Base-by-base conservation (phyloP, 2,329 filamentous ascomycete genomes). In the Alternaria infectoria region DNA sequence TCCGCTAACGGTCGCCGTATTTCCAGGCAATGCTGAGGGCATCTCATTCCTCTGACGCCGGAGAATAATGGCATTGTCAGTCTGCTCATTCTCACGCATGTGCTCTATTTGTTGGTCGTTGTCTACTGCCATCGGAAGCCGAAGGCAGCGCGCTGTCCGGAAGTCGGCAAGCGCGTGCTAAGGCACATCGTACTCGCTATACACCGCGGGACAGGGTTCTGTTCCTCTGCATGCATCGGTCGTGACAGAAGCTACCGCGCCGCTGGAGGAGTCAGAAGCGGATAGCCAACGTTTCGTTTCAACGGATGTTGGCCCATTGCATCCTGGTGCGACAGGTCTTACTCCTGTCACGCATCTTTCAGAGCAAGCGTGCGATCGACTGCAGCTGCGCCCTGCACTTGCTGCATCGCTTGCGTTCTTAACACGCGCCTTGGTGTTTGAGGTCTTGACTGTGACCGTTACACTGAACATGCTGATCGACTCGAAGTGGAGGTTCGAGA, bases 311-410 rank as follows among this genome's bases (percentile, higher is more conserved):
- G 59, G 57, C 69, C 71, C 49, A 36, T 68, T 71, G 60, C 52
- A 71, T 67, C 55, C 64, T 71, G 66, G 71, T 73, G 71, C 67
- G 69, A 72, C 71, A 56, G 21, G 43, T 60, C 43, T 30, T 62
- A 46, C 61, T 59, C 57, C 65, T 66, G 67, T 68, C 68, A 69
- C 56, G 32, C 57, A 49, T 60, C 19, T 52, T 45, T 62, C 52
- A 25, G 54, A 56, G 58, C 55, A 56, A 49, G 62, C 50, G 45
- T 36, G 57, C 62, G 62, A 52, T 61, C 21, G 17, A 66, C 64
- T 62, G 40, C 54, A 57, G 52, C 47, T 21, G 56, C 54, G 54
- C 28, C 57, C 43, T 54, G 52, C 61, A 59, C 44, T 21, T 30
- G 59, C 52, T 55, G 10, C 47, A 19, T 58, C 26, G 45, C 45